These are phyloP conservation scores for Xanthoconium stramineum DNA, from an alignment of 768 basidiomycete species.

Conservation along the genomic window DNA sequence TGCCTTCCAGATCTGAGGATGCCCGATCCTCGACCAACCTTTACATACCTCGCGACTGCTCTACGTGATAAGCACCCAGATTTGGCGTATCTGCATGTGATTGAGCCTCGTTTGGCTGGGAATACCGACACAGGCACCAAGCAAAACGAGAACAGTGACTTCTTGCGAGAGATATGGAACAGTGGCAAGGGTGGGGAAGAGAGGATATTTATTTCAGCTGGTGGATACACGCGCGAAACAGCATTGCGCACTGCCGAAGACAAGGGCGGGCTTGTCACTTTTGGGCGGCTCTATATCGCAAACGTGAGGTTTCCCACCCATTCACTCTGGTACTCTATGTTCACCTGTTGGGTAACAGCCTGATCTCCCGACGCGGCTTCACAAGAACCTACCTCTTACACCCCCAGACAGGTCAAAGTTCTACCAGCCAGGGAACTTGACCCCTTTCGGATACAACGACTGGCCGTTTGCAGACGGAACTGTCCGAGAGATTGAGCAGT, in stretches of 20 bases:
- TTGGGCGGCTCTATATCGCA: background rate
- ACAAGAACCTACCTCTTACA: conserved; percentile 19
- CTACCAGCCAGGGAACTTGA: background rate
- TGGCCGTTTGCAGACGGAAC: too few species aligned
- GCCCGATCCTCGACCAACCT: background rate
- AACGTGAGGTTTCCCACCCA: background rate
- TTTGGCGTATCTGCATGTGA: background rate
- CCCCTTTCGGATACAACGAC: background rate
- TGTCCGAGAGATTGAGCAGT: too few species aligned
- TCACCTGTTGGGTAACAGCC: conserved; percentile 19
- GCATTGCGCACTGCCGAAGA: background rate
- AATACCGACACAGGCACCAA: background rate
- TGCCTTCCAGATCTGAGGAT: background rate
- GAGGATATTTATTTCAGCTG: background rate
- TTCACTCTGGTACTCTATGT: background rate
- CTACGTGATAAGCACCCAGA: background rate
- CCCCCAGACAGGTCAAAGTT: background rate
- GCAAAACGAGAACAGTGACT: background rate
- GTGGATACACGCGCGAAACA: background rate
- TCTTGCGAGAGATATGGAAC: background rate
- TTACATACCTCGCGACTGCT: background rate
- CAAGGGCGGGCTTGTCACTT: background rate
- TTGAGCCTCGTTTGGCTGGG: background rate
- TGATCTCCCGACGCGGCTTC: conserved; percentile 31
- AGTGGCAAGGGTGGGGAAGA: background rate